Conservation (phyloP, 371 early-diverging fungal species). For the Capniomyces stellatus region DNA sequence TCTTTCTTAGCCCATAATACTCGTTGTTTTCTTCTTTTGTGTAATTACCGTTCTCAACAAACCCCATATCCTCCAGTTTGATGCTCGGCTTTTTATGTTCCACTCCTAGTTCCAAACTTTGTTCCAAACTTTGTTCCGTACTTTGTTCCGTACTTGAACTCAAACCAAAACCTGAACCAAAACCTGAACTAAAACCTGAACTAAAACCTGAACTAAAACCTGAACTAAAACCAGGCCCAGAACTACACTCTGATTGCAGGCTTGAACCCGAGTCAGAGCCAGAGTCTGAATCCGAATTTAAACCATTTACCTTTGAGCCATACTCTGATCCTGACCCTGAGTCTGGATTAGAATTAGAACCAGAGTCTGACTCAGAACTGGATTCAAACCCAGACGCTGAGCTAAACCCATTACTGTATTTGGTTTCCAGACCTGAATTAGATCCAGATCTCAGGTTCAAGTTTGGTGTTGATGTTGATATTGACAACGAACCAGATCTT, state of each 20-base stretch:
- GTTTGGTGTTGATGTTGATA: too few species aligned
- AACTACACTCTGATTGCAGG: background rate
- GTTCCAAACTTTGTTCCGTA: background rate
- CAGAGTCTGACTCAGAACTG: background rate
- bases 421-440: too few species aligned
- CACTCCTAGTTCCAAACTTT: too few species aligned
- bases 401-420: too few species aligned
- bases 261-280: background rate
- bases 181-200: background rate
- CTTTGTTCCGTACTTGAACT: background rate
- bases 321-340: background rate
- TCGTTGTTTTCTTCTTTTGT: too few species aligned
- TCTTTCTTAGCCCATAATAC: too few species aligned
- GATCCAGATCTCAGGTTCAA: too few species aligned
- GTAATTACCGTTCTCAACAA: too few species aligned
- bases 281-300: background rate
- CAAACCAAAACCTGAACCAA: background rate
- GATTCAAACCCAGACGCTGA: too few species aligned
- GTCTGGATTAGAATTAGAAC: background rate
- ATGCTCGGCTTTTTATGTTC: too few species aligned
- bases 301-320: background rate
- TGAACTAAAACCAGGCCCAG: background rate
- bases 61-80: too few species aligned
- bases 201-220: background rate
- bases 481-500: too few species aligned